phyloP scores from a whole-genome alignment of 768 basidiomycete species.

The Tylopilus sp. region DNA sequence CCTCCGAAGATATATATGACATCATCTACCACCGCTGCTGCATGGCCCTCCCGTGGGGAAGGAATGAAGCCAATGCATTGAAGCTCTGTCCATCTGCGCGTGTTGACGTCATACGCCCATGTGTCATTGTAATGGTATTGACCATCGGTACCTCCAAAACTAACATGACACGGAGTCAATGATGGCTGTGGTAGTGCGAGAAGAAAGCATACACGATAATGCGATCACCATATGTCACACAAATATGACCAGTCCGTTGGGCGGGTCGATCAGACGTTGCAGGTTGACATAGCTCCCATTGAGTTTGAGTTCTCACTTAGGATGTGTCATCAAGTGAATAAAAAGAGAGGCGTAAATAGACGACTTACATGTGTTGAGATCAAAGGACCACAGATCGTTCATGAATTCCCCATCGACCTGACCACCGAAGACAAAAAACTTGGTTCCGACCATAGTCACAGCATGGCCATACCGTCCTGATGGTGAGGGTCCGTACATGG shows the following conservation, averaged over 20 bases:
- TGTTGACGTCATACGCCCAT: slow-evolving; percentile 86
- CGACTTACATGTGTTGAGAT: slow-evolving; percentile 84
- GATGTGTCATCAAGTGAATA: background rate
- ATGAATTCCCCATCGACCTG: slow-evolving; percentile 94
- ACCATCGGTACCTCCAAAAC: slow-evolving; percentile 98
- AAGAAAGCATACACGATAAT: slow-evolving; percentile 70
- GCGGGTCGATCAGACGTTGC: slow-evolving; percentile 62
- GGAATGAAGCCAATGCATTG: slow-evolving; percentile 97
- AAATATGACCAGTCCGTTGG: slow-evolving; percentile 88
- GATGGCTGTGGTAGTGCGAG: slow-evolving; percentile 14
- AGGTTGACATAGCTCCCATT: slow-evolving; percentile 81
- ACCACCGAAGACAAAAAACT: slow-evolving; percentile 94
- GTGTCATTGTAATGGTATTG: slow-evolving; percentile 99
- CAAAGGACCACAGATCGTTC: slow-evolving; percentile 95
- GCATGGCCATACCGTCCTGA: slow-evolving; percentile 94
- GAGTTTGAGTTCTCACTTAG: slow-evolving; percentile 74
- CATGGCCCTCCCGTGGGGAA: slow-evolving; percentile 92
- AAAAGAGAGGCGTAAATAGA: background rate
- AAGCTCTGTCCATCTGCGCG: slow-evolving; percentile 84
- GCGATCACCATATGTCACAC: slow-evolving; percentile 76
- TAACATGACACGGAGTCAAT: slow-evolving; percentile 32
- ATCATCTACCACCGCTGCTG: slow-evolving; percentile 94
- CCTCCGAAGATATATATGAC: slow-evolving; percentile 98
- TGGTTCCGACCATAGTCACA: slow-evolving; percentile 86
- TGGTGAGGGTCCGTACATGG: slow-evolving; percentile 73